Evolutionary conservation across 106 monocot genomes (phyloP), one percentile per base, ranked within the genome.

Genomic region (Dendrobium chrysotoxum): DNA sequence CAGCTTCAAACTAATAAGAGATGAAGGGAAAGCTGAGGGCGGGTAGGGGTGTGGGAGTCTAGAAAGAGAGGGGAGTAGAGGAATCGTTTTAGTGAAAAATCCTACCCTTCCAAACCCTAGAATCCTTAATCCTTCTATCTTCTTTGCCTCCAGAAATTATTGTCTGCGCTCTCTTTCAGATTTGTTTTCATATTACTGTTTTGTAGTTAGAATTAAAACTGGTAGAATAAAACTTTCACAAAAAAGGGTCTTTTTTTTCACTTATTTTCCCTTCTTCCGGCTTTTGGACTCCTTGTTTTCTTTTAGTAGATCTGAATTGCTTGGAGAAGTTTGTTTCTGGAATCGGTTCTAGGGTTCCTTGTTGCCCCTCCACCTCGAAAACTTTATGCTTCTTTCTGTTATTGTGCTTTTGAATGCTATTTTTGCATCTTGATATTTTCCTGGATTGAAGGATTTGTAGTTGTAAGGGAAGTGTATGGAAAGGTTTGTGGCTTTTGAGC

Each of bases 251-350:
- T 31, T 31, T 71, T 71, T 42, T 74, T 74, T 23, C 7, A 4
- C 7, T 20, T 57, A 57, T 16, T 61, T n/a, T 61, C 1, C 21
- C 10, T 74, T 42, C 7, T 74, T 18, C 1, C 21, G 21, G 41
- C 1, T 42, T 40, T 74, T 42, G 74, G 13, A 28, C 21, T 26
- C 26, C 76, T 46, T 76, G 8, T 47, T 28, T 26, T 20, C 74
- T 74, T 74, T 74, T n/a, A 30, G 5, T 10, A 47, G 76, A 76
- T 76, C 76, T 76, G 76, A 47, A 47, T 28, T 76, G 3, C 35
- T 40, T 3, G 21, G 25, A 40, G 9, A 76, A 25, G 40, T 50
- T 47, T 76, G 25, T 6, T 25, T 4, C 26, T 47, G 76, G 9
- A 50, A 28, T 76, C 76, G 47, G 21, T 26, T 47, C 76, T 28